Percentiles rank a stretch among this genome's conserved stretches.
Conservation (phyloP, 2,329 filamentous ascomycete species). For the Aspergillus versicolor region DNA sequence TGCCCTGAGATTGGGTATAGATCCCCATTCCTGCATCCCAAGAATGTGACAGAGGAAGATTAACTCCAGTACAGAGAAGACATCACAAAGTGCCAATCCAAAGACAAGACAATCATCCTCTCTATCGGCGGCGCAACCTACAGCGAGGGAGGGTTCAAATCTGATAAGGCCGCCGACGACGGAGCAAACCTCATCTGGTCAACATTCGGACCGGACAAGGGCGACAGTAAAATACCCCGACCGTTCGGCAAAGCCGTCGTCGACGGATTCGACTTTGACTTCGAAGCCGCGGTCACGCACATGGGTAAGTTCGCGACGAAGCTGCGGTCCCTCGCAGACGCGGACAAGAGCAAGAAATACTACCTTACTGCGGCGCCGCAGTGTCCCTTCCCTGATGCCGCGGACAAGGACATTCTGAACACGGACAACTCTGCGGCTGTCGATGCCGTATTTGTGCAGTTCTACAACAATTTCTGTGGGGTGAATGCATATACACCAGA, state of each 20-base stretch:
- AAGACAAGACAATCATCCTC: constrained; percentile 69
- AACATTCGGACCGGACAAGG: constrained; percentile 59
- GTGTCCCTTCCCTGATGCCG: constrained; percentile 64
- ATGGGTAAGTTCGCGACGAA: constrained; percentile 61
- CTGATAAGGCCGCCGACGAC: constrained; percentile 50
- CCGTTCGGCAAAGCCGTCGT: constrained; percentile 67
- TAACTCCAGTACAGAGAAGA: constrained; percentile 35
- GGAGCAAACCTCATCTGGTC: constrained; percentile 67
- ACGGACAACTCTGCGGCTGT: constrained; percentile 54
- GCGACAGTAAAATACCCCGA: constrained; percentile 48
- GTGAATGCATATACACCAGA: constrained; percentile 49
- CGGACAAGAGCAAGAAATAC: constrained; percentile 52
- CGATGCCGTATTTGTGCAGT: constrained; percentile 64
- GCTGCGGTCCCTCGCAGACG: constrained; percentile 57
- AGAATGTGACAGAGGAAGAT: neutral
- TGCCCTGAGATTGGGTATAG: constrained; percentile 65
- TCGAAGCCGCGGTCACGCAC: constrained; percentile 62
- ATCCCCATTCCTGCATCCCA: neutral
- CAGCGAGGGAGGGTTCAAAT: constrained; percentile 65
- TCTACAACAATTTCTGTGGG: constrained; percentile 70
- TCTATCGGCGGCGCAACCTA: constrained; percentile 72
- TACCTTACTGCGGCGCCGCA: constrained; percentile 67
- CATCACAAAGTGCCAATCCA: constrained; percentile 60
- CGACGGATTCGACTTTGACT: constrained; percentile 77
- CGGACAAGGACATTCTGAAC: constrained; percentile 58